phyloP scores from a whole-genome alignment of 495 filamentous ascomycete genomes.

The Tuber indicum region DNA sequence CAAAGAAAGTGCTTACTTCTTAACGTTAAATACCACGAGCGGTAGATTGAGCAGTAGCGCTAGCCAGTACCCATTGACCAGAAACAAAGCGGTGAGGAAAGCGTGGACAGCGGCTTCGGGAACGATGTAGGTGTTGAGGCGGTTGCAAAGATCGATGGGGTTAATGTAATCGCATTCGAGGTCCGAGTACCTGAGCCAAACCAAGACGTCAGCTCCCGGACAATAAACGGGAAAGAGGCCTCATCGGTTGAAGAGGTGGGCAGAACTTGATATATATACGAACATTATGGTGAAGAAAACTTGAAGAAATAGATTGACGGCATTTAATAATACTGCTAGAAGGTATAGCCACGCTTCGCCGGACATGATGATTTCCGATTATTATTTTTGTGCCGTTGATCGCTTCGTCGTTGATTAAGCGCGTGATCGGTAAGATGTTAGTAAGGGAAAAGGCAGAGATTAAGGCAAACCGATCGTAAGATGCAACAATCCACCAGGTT shows the following conservation, averaged over 20 bases:
- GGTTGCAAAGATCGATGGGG: constrained; percentile 99
- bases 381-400: background rate
- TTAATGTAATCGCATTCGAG: constrained; percentile 89
- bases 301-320: constrained; percentile 99
- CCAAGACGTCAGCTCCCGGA: constrained; percentile 3
- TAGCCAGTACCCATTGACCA: constrained; percentile 98
- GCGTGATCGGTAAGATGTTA: background rate
- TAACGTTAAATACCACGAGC: constrained; percentile 85
- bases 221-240: background rate
- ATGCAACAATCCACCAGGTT: background rate
- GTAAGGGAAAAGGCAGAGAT: background rate
- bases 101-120: constrained; percentile 97
- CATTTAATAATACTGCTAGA: constrained; percentile 97
- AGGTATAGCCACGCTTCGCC: constrained; percentile 99
- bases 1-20: constrained; percentile 66
- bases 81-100: constrained; percentile 87
- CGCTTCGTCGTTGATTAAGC: background rate
- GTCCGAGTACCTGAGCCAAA: constrained; percentile 40
- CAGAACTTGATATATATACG: constrained; percentile 13
- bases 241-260: background rate
- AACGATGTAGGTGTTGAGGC: constrained; percentile 98
- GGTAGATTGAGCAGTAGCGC: constrained; percentile 88
- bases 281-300: constrained; percentile 99
- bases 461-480: background rate
- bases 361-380: constrained; percentile 62